Evolutionary conservation across 202 grass and related monocot genomes (phyloP).

Genomic region (Panicum virgatum): DNA sequence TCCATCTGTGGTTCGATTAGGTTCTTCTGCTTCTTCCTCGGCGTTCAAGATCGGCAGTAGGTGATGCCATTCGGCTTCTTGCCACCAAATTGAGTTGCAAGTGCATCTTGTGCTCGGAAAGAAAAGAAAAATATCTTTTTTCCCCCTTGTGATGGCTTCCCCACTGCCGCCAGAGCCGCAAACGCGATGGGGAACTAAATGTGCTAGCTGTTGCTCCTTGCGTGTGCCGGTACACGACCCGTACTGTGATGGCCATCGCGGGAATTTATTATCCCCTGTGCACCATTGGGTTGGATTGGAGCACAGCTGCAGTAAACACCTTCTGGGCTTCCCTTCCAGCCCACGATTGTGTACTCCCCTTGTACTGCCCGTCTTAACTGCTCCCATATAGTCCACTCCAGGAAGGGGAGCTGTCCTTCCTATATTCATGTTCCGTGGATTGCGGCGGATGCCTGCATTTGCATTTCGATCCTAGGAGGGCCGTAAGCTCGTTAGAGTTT

Average conservation of each 20-base stretch:
- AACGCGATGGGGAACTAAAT: constrained; percentile 18
- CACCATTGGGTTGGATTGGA: constrained; percentile 30
- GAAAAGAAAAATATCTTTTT: neutral
- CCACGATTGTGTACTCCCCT: constrained; percentile 31
- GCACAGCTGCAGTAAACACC: constrained; percentile 31
- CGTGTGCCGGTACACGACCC: constrained; percentile 15
- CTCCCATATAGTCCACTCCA: neutral
- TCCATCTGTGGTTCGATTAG: neutral
- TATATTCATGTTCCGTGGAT: constrained; percentile 21
- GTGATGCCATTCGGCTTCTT: neutral
- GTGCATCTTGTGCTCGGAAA: neutral
- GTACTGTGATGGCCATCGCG: constrained; percentile 30
- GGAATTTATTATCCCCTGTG: constrained; percentile 40
- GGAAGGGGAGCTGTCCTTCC: constrained; percentile 5
- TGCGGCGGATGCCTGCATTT: constrained; percentile 30
- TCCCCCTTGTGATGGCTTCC: no score
- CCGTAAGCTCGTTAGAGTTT: neutral
- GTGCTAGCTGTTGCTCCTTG: constrained; percentile 46
- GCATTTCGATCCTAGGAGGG: constrained; percentile 10
- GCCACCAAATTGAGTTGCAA: constrained; percentile 7
- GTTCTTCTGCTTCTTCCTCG: neutral
- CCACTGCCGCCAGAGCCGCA: constrained; percentile 23
- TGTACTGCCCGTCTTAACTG: constrained; percentile 39
- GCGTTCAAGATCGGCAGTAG: neutral
- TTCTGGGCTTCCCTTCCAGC: constrained; percentile 44